Conservation (phyloP, 2,329 filamentous ascomycete genomes). For the Dothideomycetes sp. region DNA sequence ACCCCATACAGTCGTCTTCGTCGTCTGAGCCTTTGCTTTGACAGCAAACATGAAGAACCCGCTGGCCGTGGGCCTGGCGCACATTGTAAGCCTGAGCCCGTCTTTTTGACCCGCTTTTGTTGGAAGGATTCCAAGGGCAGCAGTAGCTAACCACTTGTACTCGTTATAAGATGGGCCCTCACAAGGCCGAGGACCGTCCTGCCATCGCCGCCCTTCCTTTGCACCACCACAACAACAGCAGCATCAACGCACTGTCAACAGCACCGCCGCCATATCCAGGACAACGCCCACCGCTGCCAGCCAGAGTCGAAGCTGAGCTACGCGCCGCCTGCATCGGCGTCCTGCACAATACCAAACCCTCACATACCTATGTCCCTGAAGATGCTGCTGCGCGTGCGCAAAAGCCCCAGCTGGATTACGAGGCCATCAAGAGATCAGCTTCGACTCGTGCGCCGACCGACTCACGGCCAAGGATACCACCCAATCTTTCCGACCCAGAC, state of each 20-base stretch:
- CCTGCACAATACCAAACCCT: conserved; percentile 30
- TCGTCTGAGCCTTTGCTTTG: no score
- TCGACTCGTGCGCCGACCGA: conserved; percentile 8
- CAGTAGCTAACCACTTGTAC: conserved; percentile 1
- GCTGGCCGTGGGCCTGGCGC: conserved; percentile 8
- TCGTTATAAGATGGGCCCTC: conserved; percentile 9
- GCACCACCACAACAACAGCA: no score
- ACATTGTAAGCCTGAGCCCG: conserved; percentile 4
- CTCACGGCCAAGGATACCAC: not conserved
- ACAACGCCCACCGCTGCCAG: conserved; percentile 34
- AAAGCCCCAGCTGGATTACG: conserved; percentile 27
- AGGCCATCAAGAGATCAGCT: conserved; percentile 21
- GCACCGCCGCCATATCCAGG: conserved; percentile 34
- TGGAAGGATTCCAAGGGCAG: no score
- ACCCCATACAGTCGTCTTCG: not conserved
- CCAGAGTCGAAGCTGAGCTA: conserved; percentile 35
- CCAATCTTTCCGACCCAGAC: not conserved
- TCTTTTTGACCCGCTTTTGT: not conserved
- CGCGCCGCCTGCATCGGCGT: conserved; percentile 38
- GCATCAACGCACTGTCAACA: no score
- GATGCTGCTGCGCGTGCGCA: conserved; percentile 18
- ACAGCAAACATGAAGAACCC: conserved; percentile 8
- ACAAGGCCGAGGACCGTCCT: conserved; percentile 1
- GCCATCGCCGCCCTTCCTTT: not conserved
- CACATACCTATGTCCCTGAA: conserved; percentile 22